Percentiles rank a stretch among this genome's conserved stretches.
Conservation (phyloP, 1,284 basidiomycete genomes). For the Heliocybe sulcata region DNA sequence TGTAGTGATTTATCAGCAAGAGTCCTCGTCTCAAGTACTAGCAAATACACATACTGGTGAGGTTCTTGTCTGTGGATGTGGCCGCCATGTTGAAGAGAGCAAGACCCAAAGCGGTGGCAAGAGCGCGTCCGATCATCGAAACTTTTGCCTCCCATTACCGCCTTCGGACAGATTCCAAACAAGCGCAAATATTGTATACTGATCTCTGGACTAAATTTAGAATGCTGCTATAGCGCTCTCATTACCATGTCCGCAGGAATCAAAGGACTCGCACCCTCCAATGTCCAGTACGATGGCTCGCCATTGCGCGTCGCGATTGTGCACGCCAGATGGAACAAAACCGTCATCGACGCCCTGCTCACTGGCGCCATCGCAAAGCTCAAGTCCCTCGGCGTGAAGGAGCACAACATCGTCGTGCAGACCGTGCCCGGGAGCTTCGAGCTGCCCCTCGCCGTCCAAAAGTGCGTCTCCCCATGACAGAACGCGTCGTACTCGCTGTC, state of each 20-base stretch:
- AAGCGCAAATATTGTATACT: not conserved
- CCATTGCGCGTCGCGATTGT: constrained; percentile 82
- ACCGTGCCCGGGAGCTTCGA: constrained; percentile 93
- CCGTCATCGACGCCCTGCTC: constrained; percentile 80
- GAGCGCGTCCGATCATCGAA: not conserved
- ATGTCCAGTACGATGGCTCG: constrained; percentile 69
- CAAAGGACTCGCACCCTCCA: constrained; percentile 70
- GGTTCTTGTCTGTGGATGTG: constrained; percentile 11
- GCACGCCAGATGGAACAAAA: constrained; percentile 90
- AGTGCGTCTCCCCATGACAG: constrained; percentile 37
- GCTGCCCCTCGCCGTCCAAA: constrained; percentile 80
- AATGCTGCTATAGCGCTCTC: not conserved
- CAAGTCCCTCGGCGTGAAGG: constrained; percentile 81
- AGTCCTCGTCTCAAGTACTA: no score
- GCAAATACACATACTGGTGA: constrained; percentile 31
- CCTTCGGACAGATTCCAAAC: not conserved
- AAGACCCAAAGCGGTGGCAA: not conserved
- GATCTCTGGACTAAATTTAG: not conserved
- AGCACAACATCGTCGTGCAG: constrained; percentile 86
- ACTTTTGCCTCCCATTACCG: not conserved
- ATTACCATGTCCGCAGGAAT: constrained; percentile 25
- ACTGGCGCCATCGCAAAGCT: constrained; percentile 72
- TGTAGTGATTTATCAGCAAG: constrained; percentile 18
- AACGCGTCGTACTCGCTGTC: not conserved
- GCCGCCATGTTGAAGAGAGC: not conserved